Conservation (phyloP, 768 basidiomycete species). For the Tephrocybe sp. region DNA sequence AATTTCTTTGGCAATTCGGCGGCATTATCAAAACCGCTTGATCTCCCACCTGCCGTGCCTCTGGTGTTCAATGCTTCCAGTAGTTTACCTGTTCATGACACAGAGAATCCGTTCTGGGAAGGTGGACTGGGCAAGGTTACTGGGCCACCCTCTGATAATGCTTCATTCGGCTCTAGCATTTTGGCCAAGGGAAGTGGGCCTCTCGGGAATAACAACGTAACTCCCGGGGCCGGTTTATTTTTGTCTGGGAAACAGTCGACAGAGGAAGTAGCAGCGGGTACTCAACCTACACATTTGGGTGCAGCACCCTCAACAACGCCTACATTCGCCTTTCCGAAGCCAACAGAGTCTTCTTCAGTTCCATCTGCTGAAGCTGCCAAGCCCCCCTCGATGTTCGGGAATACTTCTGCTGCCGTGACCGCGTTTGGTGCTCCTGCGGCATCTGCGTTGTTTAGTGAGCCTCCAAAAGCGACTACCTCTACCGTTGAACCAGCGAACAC, state of each 20-base stretch:
- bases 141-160: constrained; percentile 7
- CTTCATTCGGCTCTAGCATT: constrained; percentile 7
- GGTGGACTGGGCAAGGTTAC: constrained; percentile 27
- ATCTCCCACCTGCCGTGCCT: constrained; percentile 23
- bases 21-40: constrained; percentile 37
- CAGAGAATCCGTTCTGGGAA: constrained; percentile 43
- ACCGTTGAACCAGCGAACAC: constrained; percentile 12
- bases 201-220: too few species aligned
- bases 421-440: neutral
- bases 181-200: neutral
- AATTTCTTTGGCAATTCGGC: constrained; percentile 64
- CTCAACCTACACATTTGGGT: neutral
- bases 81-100: constrained; percentile 32
- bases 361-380: neutral
- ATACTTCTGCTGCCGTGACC: constrained; percentile 14
- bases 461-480: neutral
- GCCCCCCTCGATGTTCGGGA: constrained; percentile 13
- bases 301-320: neutral
- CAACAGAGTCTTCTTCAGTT: neutral
- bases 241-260: neutral
- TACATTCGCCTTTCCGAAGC: constrained; percentile 10
- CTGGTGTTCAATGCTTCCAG: constrained; percentile 18
- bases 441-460: constrained; percentile 1
- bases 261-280: neutral
- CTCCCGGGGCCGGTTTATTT: neutral